Conservation (phyloP, 2,329 filamentous ascomycete genomes). For the Teratosphaeriaceae sp. region DNA sequence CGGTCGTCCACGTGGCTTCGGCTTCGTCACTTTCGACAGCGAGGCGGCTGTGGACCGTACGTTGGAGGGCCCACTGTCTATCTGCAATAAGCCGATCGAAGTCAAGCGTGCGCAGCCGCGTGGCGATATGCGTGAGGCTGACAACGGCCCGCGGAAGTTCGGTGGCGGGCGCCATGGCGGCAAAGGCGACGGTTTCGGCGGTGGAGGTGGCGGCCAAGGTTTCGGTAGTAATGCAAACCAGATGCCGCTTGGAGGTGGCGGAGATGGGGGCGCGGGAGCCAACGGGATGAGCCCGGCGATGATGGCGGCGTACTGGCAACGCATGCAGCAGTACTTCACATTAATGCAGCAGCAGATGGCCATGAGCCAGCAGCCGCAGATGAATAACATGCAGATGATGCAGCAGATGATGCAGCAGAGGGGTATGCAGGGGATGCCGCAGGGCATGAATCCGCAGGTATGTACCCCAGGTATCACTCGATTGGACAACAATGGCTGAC, state of each 20-base stretch:
- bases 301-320: constrained; percentile 98
- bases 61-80: constrained; percentile 76
- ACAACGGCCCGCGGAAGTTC: constrained; percentile 34
- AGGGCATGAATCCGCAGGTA: constrained; percentile 60
- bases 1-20: constrained; percentile 90
- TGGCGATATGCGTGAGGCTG: constrained; percentile 88
- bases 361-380: constrained; percentile 9
- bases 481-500: too few species aligned
- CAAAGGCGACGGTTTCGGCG: constrained; percentile 33
- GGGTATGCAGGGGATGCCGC: constrained; percentile 33
- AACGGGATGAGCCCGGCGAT: constrained; percentile 86
- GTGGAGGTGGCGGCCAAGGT: constrained; percentile 27
- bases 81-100: constrained; percentile 93
- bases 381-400: constrained; percentile 16
- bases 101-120: constrained; percentile 97
- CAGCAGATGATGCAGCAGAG: constrained; percentile 35
- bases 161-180: constrained; percentile 28
- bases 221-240: constrained; percentile 13
- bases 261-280: constrained; percentile 9
- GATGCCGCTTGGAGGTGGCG: constrained; percentile 9
- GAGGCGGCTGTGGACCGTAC: constrained; percentile 92
- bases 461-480: too few species aligned
- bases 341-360: constrained; percentile 46
- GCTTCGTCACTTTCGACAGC: constrained; percentile 96
- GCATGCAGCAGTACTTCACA: constrained; percentile 95